phyloP scores from a whole-genome alignment of 2,329 filamentous ascomycete species.

The Exophiala spinifera region DNA sequence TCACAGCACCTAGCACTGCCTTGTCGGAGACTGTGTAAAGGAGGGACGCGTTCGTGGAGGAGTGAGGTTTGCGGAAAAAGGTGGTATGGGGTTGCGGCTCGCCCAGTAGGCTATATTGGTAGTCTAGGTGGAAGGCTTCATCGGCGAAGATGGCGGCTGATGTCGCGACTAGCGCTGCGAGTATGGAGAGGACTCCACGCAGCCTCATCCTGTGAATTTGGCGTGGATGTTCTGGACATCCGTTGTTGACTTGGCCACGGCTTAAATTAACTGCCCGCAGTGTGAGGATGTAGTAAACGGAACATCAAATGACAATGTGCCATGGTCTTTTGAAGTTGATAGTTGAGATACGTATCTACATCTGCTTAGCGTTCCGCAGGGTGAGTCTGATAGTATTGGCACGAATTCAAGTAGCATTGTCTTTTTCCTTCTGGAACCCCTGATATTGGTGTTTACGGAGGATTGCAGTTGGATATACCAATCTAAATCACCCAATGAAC shows the following conservation, averaged over 20 bases:
- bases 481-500: neutral
- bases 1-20: slow-evolving; percentile 78
- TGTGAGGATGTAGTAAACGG: neutral
- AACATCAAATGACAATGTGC: no score
- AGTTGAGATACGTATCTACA: no score
- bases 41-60: slow-evolving; percentile 78
- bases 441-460: no score
- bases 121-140: slow-evolving; percentile 88
- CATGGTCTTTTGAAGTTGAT: no score
- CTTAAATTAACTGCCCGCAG: neutral
- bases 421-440: no score
- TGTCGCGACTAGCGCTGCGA: slow-evolving; percentile 9
- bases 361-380: no score
- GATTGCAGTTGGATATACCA: neutral
- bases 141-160: slow-evolving; percentile 69
- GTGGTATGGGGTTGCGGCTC: slow-evolving; percentile 77
- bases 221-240: slow-evolving; percentile 1
- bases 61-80: slow-evolving; percentile 87
- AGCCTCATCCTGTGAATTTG: slow-evolving; percentile 24
- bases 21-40: slow-evolving; percentile 88
- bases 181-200: slow-evolving; percentile 16
- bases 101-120: slow-evolving; percentile 86
- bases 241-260: neutral
- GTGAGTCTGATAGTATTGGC: no score
- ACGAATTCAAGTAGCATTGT: no score